These are phyloP conservation scores for Davidsoniella eucalypti DNA, from an alignment of 2,329 filamentous ascomycete species.

Conservation along the genomic window DNA sequence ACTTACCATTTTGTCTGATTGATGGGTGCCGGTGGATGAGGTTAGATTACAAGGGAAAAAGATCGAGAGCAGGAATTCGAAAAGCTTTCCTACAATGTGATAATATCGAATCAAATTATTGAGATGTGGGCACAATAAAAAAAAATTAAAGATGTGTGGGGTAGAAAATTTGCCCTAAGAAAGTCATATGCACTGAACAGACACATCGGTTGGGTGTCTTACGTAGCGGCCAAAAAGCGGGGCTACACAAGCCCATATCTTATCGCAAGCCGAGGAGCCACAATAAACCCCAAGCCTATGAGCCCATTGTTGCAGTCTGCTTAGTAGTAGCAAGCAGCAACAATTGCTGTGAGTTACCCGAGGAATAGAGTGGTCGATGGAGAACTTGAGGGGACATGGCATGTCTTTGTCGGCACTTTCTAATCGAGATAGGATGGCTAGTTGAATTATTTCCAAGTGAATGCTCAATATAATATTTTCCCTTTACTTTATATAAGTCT, in stretches of 20 bases:
- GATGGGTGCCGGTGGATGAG: slow-evolving; percentile 12
- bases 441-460: too few species aligned
- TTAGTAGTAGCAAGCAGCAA: too few species aligned
- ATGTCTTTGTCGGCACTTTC: neutral
- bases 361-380: too few species aligned
- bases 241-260: neutral
- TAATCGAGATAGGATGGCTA: too few species aligned
- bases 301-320: too few species aligned
- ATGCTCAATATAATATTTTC: too few species aligned
- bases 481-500: too few species aligned
- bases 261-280: neutral
- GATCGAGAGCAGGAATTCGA: slow-evolving; percentile 21
- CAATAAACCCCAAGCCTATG: too few species aligned
- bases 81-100: slow-evolving; percentile 18
- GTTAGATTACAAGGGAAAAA: slow-evolving; percentile 19
- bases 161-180: slow-evolving; percentile 26
- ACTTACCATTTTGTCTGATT: slow-evolving; percentile 56
- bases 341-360: too few species aligned
- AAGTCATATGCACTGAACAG: slow-evolving; percentile 11
- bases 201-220: slow-evolving; percentile 19
- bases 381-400: too few species aligned
- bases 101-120: slow-evolving; percentile 19
- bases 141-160: slow-evolving; percentile 22
- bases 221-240: too few species aligned
- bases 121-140: slow-evolving; percentile 10